Conservation (phyloP, 805 yeast genomes). For the Candida ovalis region DNA sequence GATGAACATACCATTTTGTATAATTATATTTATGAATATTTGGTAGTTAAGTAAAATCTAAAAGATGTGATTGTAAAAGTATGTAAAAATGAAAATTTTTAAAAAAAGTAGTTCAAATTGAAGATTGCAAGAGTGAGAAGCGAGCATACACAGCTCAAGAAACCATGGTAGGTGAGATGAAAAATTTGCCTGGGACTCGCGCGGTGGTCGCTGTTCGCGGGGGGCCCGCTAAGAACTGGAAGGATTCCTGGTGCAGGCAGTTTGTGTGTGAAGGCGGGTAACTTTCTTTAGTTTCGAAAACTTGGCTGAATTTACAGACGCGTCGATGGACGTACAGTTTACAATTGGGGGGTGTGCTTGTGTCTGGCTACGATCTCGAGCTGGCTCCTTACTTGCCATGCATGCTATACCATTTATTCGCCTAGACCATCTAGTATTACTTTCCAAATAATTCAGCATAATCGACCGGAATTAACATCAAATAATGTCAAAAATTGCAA, state of each 20-base stretch:
- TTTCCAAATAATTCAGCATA: too few species aligned
- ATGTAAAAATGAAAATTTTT: slow-evolving; percentile 4
- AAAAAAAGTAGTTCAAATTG: background rate
- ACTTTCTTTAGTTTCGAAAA: background rate
- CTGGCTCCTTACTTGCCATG: background rate
- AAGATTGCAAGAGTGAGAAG: background rate
- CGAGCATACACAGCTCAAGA: background rate
- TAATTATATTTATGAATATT: slow-evolving; percentile 5
- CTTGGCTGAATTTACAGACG: background rate
- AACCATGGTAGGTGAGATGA: background rate
- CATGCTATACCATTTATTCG: too few species aligned
- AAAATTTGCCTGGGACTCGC: background rate
- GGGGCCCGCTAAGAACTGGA: background rate
- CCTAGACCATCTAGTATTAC: too few species aligned
- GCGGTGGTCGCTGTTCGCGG: background rate
- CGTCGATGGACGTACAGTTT: too few species aligned
- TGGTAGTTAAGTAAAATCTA: background rate
- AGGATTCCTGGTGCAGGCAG: background rate
- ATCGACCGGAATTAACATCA: background rate
- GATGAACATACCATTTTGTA: slow-evolving; percentile 17
- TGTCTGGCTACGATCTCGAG: too few species aligned
- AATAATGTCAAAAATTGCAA: slow-evolving; percentile 13
- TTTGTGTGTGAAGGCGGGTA: background rate
- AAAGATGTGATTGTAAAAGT: background rate
- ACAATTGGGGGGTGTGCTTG: too few species aligned